phyloP scores from a whole-genome alignment of 176 grass and related monocot species.

The Juncus effusus region DNA sequence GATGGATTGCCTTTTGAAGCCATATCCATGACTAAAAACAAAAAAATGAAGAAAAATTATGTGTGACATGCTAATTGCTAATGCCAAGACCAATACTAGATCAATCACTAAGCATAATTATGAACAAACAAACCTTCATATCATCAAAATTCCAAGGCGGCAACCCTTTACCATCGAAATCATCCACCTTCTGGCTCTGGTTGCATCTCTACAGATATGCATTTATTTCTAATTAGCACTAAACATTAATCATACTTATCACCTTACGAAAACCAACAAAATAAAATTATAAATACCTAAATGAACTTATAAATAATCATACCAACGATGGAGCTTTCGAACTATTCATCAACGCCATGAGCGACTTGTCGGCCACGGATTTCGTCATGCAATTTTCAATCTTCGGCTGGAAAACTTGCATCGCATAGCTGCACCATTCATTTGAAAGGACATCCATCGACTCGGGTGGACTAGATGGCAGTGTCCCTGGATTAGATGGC shows the following conservation, averaged over 20 bases:
- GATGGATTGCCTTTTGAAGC: conserved; percentile 98
- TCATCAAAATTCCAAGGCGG: conserved; percentile 75
- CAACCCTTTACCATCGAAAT: conserved; percentile 30
- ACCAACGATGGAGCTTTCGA: conserved; percentile 35
- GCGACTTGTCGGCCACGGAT: conserved; percentile 50
- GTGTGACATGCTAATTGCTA: neutral
- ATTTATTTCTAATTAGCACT: neutral
- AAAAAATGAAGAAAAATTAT: neutral
- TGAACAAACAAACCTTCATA: conserved; percentile 67
- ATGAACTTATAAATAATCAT: conserved; percentile 24
- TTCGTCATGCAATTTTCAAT: conserved; percentile 47
- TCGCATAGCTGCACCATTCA: conserved; percentile 84
- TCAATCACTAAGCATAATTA: neutral
- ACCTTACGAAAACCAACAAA: neutral
- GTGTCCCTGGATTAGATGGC: neutral
- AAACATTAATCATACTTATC: conserved; percentile 16
- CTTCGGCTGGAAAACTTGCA: conserved; percentile 54
- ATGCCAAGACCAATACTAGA: neutral
- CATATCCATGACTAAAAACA: conserved; percentile 80
- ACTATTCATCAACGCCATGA: conserved; percentile 32
- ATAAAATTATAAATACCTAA: conserved; percentile 21
- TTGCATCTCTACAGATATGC: conserved; percentile 46
- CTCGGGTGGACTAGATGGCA: conserved; percentile 6
- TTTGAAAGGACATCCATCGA: conserved; percentile 60
- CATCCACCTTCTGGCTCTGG: conserved; percentile 48